Evolutionary conservation across 75 land plant genomes (phyloP).

Genomic region (Azolla pinnata): DNA sequence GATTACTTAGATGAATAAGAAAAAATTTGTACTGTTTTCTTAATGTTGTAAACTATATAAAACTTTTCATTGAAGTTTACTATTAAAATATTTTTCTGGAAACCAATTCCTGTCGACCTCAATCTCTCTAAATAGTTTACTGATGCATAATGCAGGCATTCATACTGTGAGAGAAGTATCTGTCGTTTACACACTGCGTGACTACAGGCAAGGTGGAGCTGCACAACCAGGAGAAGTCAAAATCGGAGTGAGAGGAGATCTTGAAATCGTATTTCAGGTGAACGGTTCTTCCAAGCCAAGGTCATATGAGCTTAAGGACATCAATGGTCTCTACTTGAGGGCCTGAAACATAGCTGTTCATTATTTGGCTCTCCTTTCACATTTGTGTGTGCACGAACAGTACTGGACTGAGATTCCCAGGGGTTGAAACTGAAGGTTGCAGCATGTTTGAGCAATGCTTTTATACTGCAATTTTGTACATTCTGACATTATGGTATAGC

Average conservation of each 20-base stretch:
- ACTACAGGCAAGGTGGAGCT: neutral
- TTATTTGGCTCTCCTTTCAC: no score
- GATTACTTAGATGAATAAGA: neutral
- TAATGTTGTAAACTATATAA: neutral
- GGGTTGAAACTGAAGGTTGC: no score
- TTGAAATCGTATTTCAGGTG: slow-evolving; percentile 1
- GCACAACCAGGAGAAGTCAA: neutral
- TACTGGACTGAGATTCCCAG: no score
- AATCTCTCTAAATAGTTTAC: neutral
- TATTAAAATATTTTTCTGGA: neutral
- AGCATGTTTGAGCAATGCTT: no score
- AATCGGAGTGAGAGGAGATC: neutral
- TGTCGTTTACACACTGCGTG: neutral
- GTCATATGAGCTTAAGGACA: neutral
- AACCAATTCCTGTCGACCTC: neutral
- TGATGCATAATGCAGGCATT: neutral
- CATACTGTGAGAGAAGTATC: neutral
- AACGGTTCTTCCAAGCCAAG: neutral
- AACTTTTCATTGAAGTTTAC: neutral
- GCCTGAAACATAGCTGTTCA: no score
- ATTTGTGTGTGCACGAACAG: no score
- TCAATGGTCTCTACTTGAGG: no score
- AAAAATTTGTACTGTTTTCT: neutral
- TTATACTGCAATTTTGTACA: no score
- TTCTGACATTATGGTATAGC: no score